phyloP scores from a whole-genome alignment of 495 filamentous ascomycete genomes.

The Penicillium subrubescens region DNA sequence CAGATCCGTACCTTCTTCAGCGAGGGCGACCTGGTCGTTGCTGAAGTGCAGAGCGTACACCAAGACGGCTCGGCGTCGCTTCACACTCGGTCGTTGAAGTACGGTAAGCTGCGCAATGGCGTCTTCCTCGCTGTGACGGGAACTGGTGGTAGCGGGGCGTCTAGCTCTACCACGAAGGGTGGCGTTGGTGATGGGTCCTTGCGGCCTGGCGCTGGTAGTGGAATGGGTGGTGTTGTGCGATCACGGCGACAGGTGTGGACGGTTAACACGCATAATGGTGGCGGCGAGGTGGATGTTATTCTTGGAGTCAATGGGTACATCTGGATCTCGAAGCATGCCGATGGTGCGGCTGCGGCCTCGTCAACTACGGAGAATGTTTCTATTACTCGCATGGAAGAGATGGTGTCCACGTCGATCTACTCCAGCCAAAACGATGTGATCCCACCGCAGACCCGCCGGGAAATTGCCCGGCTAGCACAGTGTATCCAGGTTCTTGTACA shows the following conservation, averaged over 20 bases:
- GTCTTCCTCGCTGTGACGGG: constrained; percentile 81
- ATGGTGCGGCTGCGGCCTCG: constrained; percentile 54
- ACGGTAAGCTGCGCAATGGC: constrained; percentile 93
- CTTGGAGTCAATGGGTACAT: constrained; percentile 96
- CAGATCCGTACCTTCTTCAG: constrained; percentile 92
- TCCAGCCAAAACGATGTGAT: constrained; percentile 90
- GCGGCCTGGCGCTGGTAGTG: constrained; percentile 24
- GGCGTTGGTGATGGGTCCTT: constrained; percentile 29
- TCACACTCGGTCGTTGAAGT: constrained; percentile 87
- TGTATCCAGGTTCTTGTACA: constrained; percentile 81
- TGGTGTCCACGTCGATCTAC: constrained; percentile 72
- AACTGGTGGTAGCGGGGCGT: constrained; percentile 68
- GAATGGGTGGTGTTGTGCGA: constrained; percentile 70
- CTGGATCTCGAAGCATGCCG: constrained; percentile 80
- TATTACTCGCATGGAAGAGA: constrained; percentile 85
- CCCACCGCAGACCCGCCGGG: constrained; percentile 69
- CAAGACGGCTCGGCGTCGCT: constrained; percentile 78
- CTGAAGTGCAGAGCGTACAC: constrained; percentile 86
- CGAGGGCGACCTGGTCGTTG: constrained; percentile 86
- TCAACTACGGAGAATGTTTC: constrained; percentile 52
- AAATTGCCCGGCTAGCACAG: constrained; percentile 80
- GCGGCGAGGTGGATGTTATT: constrained; percentile 80
- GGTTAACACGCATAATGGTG: constrained; percentile 64
- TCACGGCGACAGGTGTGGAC: constrained; percentile 85
- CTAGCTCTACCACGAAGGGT: constrained; percentile 37